Conservation (phyloP, 2,329 filamentous ascomycete species). For the Fusarium circinatum region DNA sequence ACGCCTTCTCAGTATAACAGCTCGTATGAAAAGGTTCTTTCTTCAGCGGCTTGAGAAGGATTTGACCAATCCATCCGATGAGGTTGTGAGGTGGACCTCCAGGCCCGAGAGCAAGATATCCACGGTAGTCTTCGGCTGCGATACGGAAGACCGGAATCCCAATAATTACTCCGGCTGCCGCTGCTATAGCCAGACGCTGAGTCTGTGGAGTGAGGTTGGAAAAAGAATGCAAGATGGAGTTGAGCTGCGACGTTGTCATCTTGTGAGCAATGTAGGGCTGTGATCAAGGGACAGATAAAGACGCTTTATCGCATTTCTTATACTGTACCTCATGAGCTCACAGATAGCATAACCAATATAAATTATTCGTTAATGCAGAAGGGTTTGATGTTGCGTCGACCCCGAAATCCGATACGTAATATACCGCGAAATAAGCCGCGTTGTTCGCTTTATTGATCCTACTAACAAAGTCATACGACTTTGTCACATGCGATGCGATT, state of each 20-base stretch:
- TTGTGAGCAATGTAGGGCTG: neutral
- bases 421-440: neutral
- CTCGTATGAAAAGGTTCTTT: conserved; percentile 20
- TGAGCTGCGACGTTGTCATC: conserved; percentile 20
- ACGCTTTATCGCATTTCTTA: neutral
- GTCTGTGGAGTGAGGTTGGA: neutral
- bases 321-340: neutral
- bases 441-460: neutral
- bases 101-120: conserved; percentile 27
- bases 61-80: conserved; percentile 25
- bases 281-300: neutral
- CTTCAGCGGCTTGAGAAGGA: conserved; percentile 18
- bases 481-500: neutral
- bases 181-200: conserved; percentile 3
- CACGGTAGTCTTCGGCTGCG: conserved; percentile 17
- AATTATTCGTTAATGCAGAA: neutral
- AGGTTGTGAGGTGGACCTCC: conserved; percentile 20
- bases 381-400: neutral
- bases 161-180: neutral
- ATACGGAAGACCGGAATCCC: conserved; percentile 19
- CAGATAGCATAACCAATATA: neutral
- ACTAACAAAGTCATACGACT: conserved; percentile 8
- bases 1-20: conserved; percentile 2
- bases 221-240: neutral
- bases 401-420: neutral